phyloP scores from a whole-genome alignment of 2,329 filamentous ascomycete genomes.

The Geosmithia morbida region DNA sequence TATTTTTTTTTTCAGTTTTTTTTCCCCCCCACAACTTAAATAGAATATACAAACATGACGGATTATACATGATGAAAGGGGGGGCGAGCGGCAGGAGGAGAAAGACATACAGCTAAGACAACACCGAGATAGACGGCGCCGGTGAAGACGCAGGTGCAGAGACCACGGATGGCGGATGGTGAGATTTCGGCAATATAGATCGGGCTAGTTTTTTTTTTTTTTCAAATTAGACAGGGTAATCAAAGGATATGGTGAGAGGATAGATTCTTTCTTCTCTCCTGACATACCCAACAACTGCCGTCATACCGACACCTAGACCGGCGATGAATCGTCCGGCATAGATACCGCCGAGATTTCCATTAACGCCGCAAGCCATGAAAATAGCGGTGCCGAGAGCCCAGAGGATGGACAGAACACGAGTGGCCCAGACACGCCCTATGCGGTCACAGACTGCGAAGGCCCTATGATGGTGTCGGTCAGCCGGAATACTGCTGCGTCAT shows the following conservation, averaged over 20 bases:
- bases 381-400: constrained; percentile 45
- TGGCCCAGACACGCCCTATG: constrained; percentile 49
- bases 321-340: constrained; percentile 55
- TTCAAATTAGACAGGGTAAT: not conserved
- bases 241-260: not conserved
- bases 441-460: constrained; percentile 44
- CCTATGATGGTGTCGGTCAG: constrained; percentile 17
- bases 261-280: no score
- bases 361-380: constrained; percentile 36
- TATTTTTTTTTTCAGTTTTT: no score
- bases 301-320: constrained; percentile 51
- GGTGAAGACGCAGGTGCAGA: constrained; percentile 48
- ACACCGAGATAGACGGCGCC: constrained; percentile 59
- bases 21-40: no score
- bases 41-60: no score
- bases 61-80: no score
- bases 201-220: constrained; percentile 20
- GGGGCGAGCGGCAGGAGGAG: no score
- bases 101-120: constrained; percentile 44
- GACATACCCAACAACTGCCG: constrained; percentile 44
- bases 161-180: constrained; percentile 52
- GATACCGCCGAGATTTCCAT: constrained; percentile 39
- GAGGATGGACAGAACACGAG: constrained; percentile 37
- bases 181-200: constrained; percentile 63
- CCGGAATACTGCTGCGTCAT: no score